Base-by-base conservation (phyloP, 176 grass and related monocot genomes). In the Miscanthus lutarioriparius region DNA sequence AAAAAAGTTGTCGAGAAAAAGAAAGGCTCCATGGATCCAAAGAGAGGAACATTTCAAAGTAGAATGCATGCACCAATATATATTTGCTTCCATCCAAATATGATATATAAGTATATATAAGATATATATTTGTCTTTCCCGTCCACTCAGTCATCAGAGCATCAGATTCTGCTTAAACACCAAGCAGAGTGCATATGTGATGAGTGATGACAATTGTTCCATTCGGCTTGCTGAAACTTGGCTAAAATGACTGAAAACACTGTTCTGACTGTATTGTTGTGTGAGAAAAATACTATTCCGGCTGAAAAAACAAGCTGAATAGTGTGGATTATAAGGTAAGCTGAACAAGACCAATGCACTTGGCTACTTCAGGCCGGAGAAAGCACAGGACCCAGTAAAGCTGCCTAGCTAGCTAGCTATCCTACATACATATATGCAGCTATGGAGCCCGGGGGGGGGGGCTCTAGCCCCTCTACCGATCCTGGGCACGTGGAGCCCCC, bases 161-260 rank as follows among this genome's bases (percentile, higher is more conserved):
- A 99, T 89, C 91, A 90, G 96, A 99, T 99, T 92, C 96, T 99
- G 93, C 96, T 92, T 99, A 86, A 94, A 88, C 87, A 96, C 85
- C 89, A 99, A 94, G 93, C 96, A 66, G 87, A 48, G 13, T 70
- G 7, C 64, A 16, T 40, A 9, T 71, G 75, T 67, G 28, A 88
- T 13, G 54, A 59, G 54, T 59, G 22, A 82, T 56, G 71, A 59
- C 70, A 63, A n/a, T n/a, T n/a, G n/a, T n/a, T n/a, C n/a, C n/a
- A n/a, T n/a, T n/a, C n/a, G n/a, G n/a, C n/a, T n/a, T n/a, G n/a
- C n/a, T n/a, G n/a, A n/a, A n/a, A n/a, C n/a, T n/a, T n/a, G n/a
- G n/a, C n/a, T n/a, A n/a, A n/a, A n/a, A n/a, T n/a, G n/a, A n/a
- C n/a, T n/a, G n/a, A n/a, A n/a, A n/a, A n/a, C n/a, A n/a, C n/a